Evolutionary conservation across 306 rosid species (phyloP).

Genomic region (Malus fusca): DNA sequence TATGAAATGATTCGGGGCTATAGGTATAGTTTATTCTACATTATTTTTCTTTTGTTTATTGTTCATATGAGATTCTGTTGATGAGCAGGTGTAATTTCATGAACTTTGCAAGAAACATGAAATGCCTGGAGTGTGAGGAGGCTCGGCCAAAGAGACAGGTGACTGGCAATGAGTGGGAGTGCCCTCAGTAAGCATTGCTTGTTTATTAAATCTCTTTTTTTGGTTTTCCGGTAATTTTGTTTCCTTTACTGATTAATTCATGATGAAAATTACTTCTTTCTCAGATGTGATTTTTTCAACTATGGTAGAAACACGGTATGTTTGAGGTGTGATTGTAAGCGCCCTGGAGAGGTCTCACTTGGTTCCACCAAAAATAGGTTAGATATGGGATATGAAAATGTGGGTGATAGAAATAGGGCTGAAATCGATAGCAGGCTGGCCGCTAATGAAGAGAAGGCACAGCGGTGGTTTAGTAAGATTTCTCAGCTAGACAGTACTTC

Average conservation of each 20-base stretch:
- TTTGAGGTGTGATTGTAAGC: slow-evolving; percentile 90
- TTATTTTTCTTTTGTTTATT: not conserved
- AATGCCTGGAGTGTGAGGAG: slow-evolving; percentile 91
- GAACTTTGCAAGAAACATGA: slow-evolving; percentile 84
- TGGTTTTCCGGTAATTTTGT: not conserved
- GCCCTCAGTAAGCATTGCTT: slow-evolving; percentile 80
- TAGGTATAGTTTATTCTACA: not conserved
- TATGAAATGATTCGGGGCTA: not conserved
- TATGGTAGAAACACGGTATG: slow-evolving; percentile 66
- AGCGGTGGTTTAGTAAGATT: slow-evolving; percentile 83
- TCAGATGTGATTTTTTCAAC: slow-evolving; percentile 84
- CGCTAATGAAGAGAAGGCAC: slow-evolving; percentile 90
- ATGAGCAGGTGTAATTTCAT: slow-evolving; percentile 89
- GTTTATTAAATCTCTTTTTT: not conserved
- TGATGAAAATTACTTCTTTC: slow-evolving; percentile 12
- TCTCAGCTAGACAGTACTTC: slow-evolving; percentile 66
- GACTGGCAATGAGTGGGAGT: slow-evolving; percentile 95
- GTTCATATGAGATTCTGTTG: not conserved
- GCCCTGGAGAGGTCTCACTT: slow-evolving; percentile 52
- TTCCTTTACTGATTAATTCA: slow-evolving; percentile 8
- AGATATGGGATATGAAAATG: slow-evolving; percentile 33
- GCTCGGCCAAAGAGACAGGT: slow-evolving; percentile 77
- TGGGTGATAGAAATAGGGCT: slow-evolving; percentile 21
- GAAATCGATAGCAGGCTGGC: slow-evolving; percentile 52
- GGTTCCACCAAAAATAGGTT: slow-evolving; percentile 22